Conservation (phyloP, 192 early-diverging fungal genomes). For the Coemansia sp. region DNA sequence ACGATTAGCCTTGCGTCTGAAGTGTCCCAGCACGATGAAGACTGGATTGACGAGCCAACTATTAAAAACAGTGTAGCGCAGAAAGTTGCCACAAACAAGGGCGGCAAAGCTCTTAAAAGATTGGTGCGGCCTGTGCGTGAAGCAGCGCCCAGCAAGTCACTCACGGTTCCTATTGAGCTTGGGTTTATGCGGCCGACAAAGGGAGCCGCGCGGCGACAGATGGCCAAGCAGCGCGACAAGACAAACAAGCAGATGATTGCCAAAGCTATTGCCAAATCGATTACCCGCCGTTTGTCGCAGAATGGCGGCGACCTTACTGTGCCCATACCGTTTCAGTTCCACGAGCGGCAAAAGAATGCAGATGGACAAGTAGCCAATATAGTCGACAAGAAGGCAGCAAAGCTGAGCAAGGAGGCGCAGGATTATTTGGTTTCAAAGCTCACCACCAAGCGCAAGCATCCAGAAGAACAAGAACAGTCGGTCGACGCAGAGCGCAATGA, state of each 20-base stretch:
- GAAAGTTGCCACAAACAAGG: conserved; percentile 7
- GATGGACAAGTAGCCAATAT: background rate
- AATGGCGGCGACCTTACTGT: conserved; percentile 23
- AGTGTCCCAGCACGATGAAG: background rate
- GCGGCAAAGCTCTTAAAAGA: conserved; percentile 5
- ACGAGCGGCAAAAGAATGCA: conserved; percentile 2
- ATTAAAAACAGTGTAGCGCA: background rate
- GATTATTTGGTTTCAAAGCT: conserved; percentile 21
- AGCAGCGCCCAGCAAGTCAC: conserved; percentile 2
- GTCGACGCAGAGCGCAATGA: background rate
- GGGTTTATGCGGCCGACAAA: conserved; percentile 52
- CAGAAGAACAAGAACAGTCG: conserved; percentile 1
- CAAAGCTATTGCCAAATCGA: conserved; percentile 34
- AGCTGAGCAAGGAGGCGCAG: conserved; percentile 24
- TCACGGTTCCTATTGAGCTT: conserved; percentile 40
- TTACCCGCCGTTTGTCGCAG: conserved; percentile 20
- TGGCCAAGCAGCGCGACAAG: conserved; percentile 46
- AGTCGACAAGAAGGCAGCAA: conserved; percentile 1
- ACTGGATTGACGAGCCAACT: background rate
- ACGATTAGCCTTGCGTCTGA: background rate
- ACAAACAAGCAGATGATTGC: conserved; percentile 27
- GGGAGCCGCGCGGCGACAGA: conserved; percentile 30
- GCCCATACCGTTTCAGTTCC: conserved; percentile 47
- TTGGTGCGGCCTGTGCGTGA: background rate
- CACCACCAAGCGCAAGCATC: conserved; percentile 19